A percentile compares a stretch with the other conserved stretches of the same genome.
phyloP scores from a whole-genome alignment of 306 rosid species.

The Fragaria vesca region DNA sequence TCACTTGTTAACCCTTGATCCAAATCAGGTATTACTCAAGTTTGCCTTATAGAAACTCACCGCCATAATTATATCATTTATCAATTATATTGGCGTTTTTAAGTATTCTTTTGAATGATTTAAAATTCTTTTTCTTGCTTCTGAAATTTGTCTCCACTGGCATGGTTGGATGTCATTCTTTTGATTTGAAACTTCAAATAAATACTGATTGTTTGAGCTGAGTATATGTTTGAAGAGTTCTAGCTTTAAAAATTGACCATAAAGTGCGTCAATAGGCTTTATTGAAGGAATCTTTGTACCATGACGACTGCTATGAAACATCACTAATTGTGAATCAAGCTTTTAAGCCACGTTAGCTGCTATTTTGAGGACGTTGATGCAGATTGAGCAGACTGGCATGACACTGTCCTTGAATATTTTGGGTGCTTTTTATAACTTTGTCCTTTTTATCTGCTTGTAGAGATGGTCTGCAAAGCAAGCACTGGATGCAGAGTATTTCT shows the following conservation, averaged over 20 bases:
- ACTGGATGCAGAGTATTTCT: constrained; percentile 71
- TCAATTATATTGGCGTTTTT: constrained; percentile 1
- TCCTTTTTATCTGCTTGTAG: constrained; percentile 30
- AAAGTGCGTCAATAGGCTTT: background rate
- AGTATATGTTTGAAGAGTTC: background rate
- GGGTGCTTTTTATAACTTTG: constrained; percentile 5
- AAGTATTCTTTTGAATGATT: background rate
- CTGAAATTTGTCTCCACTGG: background rate
- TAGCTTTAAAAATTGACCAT: background rate
- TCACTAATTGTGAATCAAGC: background rate
- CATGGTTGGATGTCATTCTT: background rate
- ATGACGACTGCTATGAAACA: background rate
- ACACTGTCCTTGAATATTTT: background rate
- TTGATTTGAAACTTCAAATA: background rate
- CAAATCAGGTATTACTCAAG: constrained; percentile 47
- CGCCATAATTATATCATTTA: background rate
- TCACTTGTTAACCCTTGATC: constrained; percentile 64
- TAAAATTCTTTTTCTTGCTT: background rate
- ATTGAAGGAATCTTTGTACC: background rate
- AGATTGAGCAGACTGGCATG: background rate
- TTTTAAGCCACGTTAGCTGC: background rate
- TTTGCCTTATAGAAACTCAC: background rate
- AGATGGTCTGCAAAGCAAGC: constrained; percentile 69
- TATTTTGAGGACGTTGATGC: background rate
- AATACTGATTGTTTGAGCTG: background rate